Conservation (phyloP, 2,329 filamentous ascomycete genomes). For the Huntiella moniliformis region DNA sequence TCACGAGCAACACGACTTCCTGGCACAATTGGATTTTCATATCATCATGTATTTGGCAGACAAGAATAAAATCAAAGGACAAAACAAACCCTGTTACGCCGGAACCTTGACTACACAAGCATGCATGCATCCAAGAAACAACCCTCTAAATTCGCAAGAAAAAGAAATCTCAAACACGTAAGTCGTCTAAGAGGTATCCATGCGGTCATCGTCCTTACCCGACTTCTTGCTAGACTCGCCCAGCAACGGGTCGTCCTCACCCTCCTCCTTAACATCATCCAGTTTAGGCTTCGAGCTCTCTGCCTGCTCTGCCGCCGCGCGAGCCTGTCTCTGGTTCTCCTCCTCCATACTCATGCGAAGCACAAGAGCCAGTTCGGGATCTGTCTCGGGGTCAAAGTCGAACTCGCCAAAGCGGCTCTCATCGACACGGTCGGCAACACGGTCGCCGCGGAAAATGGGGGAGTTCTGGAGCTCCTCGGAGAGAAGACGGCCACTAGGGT, state of each 20-base stretch:
- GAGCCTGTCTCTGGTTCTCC: slow-evolving; percentile 74
- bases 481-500: slow-evolving; percentile 75
- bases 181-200: slow-evolving; percentile 59
- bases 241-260: slow-evolving; percentile 33
- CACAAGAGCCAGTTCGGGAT: slow-evolving; percentile 85
- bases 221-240: slow-evolving; percentile 22
- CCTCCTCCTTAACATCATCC: slow-evolving; percentile 67
- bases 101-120: too few species aligned
- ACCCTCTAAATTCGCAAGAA: too few species aligned
- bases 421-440: slow-evolving; percentile 34
- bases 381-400: slow-evolving; percentile 66
- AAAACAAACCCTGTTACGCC: neutral
- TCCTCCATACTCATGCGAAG: slow-evolving; percentile 97
- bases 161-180: too few species aligned
- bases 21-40: too few species aligned
- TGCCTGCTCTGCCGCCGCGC: slow-evolving; percentile 45
- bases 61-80: neutral
- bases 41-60: too few species aligned
- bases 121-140: too few species aligned
- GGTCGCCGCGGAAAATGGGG: slow-evolving; percentile 73
- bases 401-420: slow-evolving; percentile 43
- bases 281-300: slow-evolving; percentile 53
- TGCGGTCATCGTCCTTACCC: slow-evolving; percentile 50
- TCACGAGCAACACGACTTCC: too few species aligned
- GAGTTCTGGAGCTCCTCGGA: slow-evolving; percentile 82